Percentiles rank a stretch among this genome's conserved stretches.
Conservation (phyloP, 2,329 filamentous ascomycete genomes). For the Amphichorda felina region DNA sequence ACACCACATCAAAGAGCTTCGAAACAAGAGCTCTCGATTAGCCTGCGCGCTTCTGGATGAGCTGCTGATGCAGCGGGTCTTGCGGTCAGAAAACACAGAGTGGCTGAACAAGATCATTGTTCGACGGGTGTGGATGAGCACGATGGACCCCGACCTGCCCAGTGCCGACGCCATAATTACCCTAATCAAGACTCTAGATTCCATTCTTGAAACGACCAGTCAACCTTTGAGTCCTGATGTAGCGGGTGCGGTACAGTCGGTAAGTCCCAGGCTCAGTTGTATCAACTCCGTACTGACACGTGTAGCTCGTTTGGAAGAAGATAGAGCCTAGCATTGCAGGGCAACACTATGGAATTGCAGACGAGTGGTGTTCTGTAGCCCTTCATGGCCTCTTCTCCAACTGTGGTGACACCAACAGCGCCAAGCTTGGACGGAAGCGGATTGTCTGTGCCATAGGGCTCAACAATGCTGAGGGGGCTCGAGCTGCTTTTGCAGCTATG, state of each 20-base stretch:
- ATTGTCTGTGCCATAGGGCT: conserved; percentile 56
- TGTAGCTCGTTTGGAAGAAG: conserved; percentile 69
- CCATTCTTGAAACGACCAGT: conserved; percentile 29
- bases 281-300: background rate
- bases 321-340: conserved; percentile 48
- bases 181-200: conserved; percentile 10
- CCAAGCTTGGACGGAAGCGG: conserved; percentile 60
- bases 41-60: conserved; percentile 46
- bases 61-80: conserved; percentile 47
- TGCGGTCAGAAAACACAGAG: conserved; percentile 31
- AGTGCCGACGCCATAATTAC: conserved; percentile 12
- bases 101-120: conserved; percentile 63
- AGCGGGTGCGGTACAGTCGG: conserved; percentile 56
- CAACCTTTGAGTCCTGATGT: conserved; percentile 43
- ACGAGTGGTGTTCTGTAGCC: conserved; percentile 61
- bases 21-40: conserved; percentile 35
- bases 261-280: conserved; percentile 26
- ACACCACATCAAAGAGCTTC: conserved; percentile 55
- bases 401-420: conserved; percentile 52
- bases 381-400: conserved; percentile 55
- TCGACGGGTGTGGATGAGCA: conserved; percentile 54
- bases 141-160: conserved; percentile 25
- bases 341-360: conserved; percentile 39
- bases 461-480: conserved; percentile 12
- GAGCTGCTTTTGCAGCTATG: conserved; percentile 42